Conservation (phyloP, 2,329 filamentous ascomycete genomes). For the Trichoderma guizhouense region DNA sequence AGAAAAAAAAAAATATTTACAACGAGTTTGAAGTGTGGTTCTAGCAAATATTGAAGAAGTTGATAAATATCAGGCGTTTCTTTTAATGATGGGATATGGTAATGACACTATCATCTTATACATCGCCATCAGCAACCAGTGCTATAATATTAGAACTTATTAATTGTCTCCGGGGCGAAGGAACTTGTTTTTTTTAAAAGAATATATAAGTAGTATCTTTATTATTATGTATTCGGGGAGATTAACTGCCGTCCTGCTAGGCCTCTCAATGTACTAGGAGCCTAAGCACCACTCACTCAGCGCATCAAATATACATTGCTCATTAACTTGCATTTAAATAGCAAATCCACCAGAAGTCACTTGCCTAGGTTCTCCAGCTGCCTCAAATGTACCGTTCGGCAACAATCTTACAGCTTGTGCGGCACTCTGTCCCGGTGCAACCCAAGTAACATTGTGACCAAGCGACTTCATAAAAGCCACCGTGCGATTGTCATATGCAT, state of each 20-base stretch:
- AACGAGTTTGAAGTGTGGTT: neutral
- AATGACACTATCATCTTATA: neutral
- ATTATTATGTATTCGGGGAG: neutral
- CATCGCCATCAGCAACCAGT: neutral
- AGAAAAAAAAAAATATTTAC: too few relatives aligned
- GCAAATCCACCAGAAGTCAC: conserved; percentile 65
- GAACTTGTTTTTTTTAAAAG: neutral
- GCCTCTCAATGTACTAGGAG: neutral
- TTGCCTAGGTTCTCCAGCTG: conserved; percentile 80
- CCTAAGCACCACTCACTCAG: too few relatives aligned
- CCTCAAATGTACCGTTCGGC: conserved; percentile 68
- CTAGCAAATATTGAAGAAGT: neutral
- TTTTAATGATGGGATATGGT: neutral
- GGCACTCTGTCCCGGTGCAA: conserved; percentile 61
- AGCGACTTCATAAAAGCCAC: conserved; percentile 61
- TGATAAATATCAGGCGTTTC: neutral
- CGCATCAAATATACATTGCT: neutral
- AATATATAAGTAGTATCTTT: neutral
- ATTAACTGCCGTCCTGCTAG: neutral
- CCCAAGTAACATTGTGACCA: conserved; percentile 74
- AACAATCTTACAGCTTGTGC: conserved; percentile 69
- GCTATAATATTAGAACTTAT: neutral
- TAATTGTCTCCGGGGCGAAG: rapidly evolving
- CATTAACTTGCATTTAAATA: conserved; percentile 32
- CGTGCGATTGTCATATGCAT: conserved; percentile 65